A percentile compares a stretch with the other conserved stretches of the same genome.
phyloP scores from a whole-genome alignment of 768 basidiomycete species.

The Lentinula sp. region DNA sequence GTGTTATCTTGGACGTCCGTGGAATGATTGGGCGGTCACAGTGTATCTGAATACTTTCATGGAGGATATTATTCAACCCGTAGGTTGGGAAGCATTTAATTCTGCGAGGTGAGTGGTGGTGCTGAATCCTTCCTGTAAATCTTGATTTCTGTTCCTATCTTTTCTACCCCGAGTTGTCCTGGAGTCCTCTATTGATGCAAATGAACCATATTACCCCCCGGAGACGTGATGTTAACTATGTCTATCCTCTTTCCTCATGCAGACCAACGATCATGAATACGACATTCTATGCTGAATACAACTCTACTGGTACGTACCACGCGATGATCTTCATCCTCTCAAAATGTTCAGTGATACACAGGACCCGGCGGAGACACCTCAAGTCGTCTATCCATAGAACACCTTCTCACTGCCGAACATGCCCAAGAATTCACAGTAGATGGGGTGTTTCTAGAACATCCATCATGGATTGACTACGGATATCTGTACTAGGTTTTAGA shows the following conservation, averaged over 20 bases:
- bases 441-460: constrained; percentile 43
- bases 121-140: neutral
- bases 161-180: neutral
- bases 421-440: constrained; percentile 38
- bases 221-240: no score
- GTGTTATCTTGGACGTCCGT: constrained; percentile 61
- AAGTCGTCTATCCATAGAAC: constrained; percentile 37
- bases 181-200: neutral
- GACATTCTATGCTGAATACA: constrained; percentile 53
- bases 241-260: neutral
- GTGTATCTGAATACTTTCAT: constrained; percentile 52
- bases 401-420: constrained; percentile 35
- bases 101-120: constrained; percentile 26
- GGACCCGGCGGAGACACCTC: constrained; percentile 50
- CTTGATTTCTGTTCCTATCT: neutral
- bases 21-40: constrained; percentile 53
- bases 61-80: constrained; percentile 48
- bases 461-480: constrained; percentile 50
- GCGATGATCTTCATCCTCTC: neutral
- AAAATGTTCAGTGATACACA: constrained; percentile 16
- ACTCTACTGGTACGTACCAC: constrained; percentile 39
- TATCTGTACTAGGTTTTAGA: constrained; percentile 31
- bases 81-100: constrained; percentile 46
- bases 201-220: no score
- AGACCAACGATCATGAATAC: constrained; percentile 45